Evolutionary conservation across 371 early-diverging fungal species (phyloP).

Genomic region (Nematocida sp.): DNA sequence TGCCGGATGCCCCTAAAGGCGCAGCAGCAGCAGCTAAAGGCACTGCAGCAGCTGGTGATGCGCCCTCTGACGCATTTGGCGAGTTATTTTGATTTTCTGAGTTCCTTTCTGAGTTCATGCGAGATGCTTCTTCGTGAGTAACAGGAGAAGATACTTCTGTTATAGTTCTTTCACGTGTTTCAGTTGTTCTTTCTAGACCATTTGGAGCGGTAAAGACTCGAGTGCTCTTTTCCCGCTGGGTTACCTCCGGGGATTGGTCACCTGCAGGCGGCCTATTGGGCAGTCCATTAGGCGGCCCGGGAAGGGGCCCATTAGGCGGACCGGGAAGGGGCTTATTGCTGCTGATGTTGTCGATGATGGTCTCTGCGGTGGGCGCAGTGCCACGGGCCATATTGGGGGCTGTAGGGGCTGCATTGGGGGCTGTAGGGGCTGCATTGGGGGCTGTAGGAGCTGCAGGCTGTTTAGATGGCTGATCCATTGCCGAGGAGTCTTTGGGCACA

Average conservation of each 20-base stretch:
- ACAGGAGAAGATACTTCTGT: constrained; percentile 20
- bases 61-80: too few species aligned
- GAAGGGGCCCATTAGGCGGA: too few species aligned
- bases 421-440: background rate
- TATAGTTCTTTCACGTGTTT: constrained; percentile 8
- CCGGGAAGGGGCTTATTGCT: too few species aligned
- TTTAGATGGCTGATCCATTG: background rate
- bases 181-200: constrained; percentile 13
- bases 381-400: background rate
- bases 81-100: too few species aligned
- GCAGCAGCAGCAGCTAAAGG: too few species aligned
- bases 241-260: too few species aligned
- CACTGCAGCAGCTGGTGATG: too few species aligned
- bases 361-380: background rate
- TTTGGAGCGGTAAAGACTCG: background rate
- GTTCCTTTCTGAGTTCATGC: too few species aligned
- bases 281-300: too few species aligned
- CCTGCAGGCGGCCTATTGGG: too few species aligned
- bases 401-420: background rate
- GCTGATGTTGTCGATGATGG: background rate
- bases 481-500: background rate
- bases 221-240: too few species aligned
- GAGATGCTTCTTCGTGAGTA: constrained; percentile 7
- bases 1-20: too few species aligned
- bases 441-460: background rate